Percentiles rank a stretch among this genome's conserved stretches.
These are phyloP conservation scores for Arthrobotrys megalospora DNA, from an alignment of 2,329 filamentous ascomycete species.

Conservation along the genomic window DNA sequence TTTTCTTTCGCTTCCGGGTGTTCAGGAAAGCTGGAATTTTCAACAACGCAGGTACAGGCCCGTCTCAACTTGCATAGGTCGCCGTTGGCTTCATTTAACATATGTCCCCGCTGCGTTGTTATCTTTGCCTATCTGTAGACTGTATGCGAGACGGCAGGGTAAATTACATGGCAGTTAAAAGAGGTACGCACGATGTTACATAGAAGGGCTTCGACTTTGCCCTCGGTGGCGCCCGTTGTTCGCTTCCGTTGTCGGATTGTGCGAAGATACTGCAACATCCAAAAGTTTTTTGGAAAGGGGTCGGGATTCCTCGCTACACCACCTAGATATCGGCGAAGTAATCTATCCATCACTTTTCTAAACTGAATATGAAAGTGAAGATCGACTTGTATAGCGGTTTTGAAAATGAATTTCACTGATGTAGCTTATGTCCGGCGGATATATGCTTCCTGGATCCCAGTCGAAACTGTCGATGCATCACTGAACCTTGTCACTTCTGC, in stretches of 20 bases:
- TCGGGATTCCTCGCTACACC: neutral
- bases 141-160: constrained; percentile 39
- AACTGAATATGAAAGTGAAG: neutral
- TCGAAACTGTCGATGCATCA: constrained; percentile 51
- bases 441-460: constrained; percentile 41
- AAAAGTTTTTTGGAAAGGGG: neutral
- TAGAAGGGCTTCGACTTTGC: neutral
- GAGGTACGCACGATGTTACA: neutral
- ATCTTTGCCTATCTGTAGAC: constrained; percentile 12
- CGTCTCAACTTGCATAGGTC: constrained; percentile 9
- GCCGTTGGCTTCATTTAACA: constrained; percentile 22
- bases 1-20: constrained; percentile 18
- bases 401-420: neutral
- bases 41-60: constrained; percentile 11
- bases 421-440: constrained; percentile 20
- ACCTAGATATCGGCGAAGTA: no score
- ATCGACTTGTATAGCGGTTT: neutral
- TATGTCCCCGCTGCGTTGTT: constrained; percentile 15
- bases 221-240: neutral
- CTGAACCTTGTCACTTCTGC: constrained; percentile 26
- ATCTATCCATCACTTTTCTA: no score
- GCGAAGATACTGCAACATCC: neutral
- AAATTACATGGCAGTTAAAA: constrained; percentile 9
- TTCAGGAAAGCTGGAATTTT: neutral
- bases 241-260: neutral